These are phyloP conservation scores for Wickerhamomyces canadensis DNA, from an alignment of 805 yeast species.

Conservation along the genomic window DNA sequence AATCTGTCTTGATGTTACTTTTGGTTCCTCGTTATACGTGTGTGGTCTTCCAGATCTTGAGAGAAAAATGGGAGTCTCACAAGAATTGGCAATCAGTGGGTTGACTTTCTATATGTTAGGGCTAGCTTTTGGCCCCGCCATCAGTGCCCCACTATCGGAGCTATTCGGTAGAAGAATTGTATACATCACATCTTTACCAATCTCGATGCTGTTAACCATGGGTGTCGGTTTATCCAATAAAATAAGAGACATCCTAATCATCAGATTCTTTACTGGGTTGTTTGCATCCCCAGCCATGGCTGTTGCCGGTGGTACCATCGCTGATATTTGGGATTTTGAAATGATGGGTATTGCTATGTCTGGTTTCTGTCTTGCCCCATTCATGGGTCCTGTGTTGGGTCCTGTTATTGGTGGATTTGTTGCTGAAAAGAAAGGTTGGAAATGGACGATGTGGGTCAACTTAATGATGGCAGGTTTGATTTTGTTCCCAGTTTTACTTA, in stretches of 20 bases:
- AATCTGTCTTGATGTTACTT: constrained; percentile 62
- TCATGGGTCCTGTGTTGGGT: constrained; percentile 74
- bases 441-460: constrained; percentile 69
- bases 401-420: constrained; percentile 74
- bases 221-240: constrained; percentile 65
- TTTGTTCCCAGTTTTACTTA: constrained; percentile 39
- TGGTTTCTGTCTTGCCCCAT: constrained; percentile 72
- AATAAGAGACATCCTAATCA: constrained; percentile 55
- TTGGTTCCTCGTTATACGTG: constrained; percentile 72
- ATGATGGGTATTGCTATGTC: constrained; percentile 72
- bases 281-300: constrained; percentile 81
- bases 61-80: constrained; percentile 43
- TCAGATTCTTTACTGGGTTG: constrained; percentile 70
- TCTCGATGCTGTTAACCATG: constrained; percentile 67
- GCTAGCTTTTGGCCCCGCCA: constrained; percentile 63
- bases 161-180: constrained; percentile 61
- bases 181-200: constrained; percentile 53
- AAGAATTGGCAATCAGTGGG: constrained; percentile 61
- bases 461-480: constrained; percentile 58
- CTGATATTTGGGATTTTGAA: constrained; percentile 67
- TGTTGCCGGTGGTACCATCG: constrained; percentile 78
- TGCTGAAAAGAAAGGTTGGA: constrained; percentile 55
- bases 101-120: constrained; percentile 66
- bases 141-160: constrained; percentile 72
- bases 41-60: constrained; percentile 55